Conservation (phyloP, 257 asterid species). For the Solanum raphanifolium region DNA sequence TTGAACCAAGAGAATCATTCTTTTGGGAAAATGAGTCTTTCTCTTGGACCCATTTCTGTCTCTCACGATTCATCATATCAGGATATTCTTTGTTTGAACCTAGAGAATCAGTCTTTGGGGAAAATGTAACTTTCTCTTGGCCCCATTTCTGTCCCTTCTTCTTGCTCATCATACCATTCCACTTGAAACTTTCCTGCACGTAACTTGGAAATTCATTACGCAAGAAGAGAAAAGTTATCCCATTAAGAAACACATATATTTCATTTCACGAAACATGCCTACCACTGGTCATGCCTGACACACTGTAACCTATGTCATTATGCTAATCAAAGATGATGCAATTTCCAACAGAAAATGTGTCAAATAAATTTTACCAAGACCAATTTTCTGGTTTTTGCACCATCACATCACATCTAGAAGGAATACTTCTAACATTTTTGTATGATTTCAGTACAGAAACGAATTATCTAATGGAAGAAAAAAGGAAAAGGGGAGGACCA, state of each 20-base stretch:
- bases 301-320: not conserved
- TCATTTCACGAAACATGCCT: not conserved
- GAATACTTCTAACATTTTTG: not conserved
- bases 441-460: not conserved
- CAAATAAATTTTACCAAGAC: not conserved
- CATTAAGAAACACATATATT: not conserved
- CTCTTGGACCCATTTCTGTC: not conserved
- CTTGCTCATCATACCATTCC: slow-evolving; percentile 93
- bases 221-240: not conserved
- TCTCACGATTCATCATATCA: slow-evolving; percentile 11
- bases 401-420: not conserved
- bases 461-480: not conserved
- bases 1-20: slow-evolving; percentile 1
- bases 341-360: not conserved
- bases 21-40: not conserved
- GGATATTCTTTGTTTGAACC: slow-evolving; percentile 1
- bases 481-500: not conserved
- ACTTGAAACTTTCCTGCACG: slow-evolving; percentile 49
- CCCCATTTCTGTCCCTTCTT: slow-evolving; percentile 70
- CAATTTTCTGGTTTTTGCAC: not conserved
- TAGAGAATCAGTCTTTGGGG: slow-evolving; percentile 25
- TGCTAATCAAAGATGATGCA: not conserved
- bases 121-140: slow-evolving; percentile 34
- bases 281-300: not conserved
- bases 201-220: not conserved